phyloP scores from a whole-genome alignment of 139 green algal genomes.

The Micractinium conductrix region DNA sequence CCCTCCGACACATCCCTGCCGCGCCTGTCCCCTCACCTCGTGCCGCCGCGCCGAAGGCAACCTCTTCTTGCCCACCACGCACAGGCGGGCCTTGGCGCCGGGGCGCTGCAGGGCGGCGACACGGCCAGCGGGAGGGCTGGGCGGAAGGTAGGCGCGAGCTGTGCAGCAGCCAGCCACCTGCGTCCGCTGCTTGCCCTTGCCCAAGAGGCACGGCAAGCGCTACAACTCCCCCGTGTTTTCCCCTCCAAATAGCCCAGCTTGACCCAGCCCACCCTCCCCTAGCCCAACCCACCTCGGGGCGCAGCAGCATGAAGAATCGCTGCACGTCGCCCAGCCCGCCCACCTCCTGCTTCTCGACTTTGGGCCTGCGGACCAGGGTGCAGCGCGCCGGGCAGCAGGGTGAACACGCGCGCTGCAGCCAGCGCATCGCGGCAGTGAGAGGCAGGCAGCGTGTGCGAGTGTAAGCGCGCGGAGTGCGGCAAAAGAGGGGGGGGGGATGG shows the following conservation, averaged over 20 bases:
- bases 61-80: slow-evolving; percentile 64
- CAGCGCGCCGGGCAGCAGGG: neutral
- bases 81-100: slow-evolving; percentile 35
- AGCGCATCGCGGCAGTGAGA: neutral
- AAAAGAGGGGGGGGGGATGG: neutral
- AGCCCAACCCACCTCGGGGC: neutral
- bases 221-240: too few species aligned
- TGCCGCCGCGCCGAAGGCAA: slow-evolving; percentile 48
- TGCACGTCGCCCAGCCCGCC: slow-evolving; percentile 55
- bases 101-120: too few species aligned
- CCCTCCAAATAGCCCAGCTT: too few species aligned
- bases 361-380: neutral
- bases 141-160: too few species aligned
- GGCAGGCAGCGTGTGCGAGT: neutral
- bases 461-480: neutral
- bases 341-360: slow-evolving; percentile 49
- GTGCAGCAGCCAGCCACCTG: too few species aligned
- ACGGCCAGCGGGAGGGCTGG: too few species aligned
- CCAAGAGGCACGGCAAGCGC: too few species aligned
- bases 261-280: too few species aligned
- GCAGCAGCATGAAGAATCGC: slow-evolving; percentile 63
- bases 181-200: too few species aligned
- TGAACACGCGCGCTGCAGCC: neutral
- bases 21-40: slow-evolving; percentile 35
- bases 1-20: too few species aligned